A percentile compares a stretch with the other conserved stretches of the same genome.
Conservation (phyloP, 2,329 filamentous ascomycete species). For the Fusarium burgessii region DNA sequence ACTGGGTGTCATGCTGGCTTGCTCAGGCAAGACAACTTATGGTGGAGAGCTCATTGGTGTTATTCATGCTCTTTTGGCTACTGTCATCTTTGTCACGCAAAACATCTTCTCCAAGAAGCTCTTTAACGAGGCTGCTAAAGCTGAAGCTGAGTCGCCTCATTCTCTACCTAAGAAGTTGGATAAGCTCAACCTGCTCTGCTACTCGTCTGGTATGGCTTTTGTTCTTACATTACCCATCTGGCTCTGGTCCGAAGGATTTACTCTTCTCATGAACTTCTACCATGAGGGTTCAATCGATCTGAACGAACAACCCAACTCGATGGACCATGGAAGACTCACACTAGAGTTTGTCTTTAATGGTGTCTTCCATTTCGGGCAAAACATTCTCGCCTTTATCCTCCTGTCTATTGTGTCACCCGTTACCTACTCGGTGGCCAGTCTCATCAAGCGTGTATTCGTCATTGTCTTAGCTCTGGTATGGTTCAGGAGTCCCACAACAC, state of each 20-base stretch:
- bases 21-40: constrained; percentile 82
- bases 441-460: constrained; percentile 98
- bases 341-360: constrained; percentile 98
- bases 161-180: constrained; percentile 83
- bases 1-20: constrained; percentile 93
- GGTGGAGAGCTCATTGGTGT: constrained; percentile 92
- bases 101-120: constrained; percentile 99
- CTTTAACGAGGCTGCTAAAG: constrained; percentile 92
- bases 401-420: constrained; percentile 95
- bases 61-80: constrained; percentile 87
- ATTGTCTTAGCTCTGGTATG: constrained; percentile 95
- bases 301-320: constrained; percentile 70
- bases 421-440: constrained; percentile 93
- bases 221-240: constrained; percentile 89
- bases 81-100: constrained; percentile 94
- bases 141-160: constrained; percentile 78
- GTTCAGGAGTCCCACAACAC: constrained; percentile 92
- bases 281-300: constrained; percentile 81
- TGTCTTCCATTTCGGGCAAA: constrained; percentile 95
- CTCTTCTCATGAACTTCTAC: constrained; percentile 80
- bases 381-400: constrained; percentile 92
- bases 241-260: constrained; percentile 90
- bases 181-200: constrained; percentile 96
- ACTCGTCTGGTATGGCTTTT: constrained; percentile 95
- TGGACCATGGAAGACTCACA: constrained; percentile 78